Conservation (phyloP, 2,329 filamentous ascomycete genomes). For the Atkinsonella hypoxylon region DNA sequence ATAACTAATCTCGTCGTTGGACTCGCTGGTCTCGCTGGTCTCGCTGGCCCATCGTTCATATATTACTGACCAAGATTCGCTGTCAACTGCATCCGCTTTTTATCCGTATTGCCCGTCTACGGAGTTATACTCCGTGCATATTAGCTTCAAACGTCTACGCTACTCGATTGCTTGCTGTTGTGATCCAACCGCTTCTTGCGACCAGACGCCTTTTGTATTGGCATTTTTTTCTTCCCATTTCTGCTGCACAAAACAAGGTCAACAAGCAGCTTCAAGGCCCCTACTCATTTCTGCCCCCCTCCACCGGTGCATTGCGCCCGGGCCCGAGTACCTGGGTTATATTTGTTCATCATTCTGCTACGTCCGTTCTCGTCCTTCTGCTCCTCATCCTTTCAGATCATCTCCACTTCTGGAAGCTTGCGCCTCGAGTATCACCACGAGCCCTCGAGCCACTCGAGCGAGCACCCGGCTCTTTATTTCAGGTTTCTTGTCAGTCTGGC, state of each 20-base stretch:
- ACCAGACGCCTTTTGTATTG: not conserved
- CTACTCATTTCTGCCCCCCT: constrained; percentile 3
- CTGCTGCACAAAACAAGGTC: not conserved
- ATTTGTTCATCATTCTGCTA: not conserved
- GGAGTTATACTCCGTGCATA: too few species aligned
- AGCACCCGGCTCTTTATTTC: not conserved
- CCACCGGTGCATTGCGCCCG: too few species aligned
- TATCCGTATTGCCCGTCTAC: too few species aligned
- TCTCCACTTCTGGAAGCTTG: not conserved
- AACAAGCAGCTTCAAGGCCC: not conserved
- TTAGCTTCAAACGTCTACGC: too few species aligned
- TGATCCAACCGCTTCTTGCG: too few species aligned
- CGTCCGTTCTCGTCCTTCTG: not conserved
- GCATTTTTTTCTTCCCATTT: not conserved
- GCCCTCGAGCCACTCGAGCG: not conserved
- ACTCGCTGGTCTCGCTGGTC: not conserved
- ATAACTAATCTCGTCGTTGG: not conserved
- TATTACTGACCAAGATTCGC: too few species aligned
- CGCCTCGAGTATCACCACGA: too few species aligned
- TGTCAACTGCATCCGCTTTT: too few species aligned
- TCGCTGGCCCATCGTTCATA: too few species aligned
- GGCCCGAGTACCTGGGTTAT: not conserved
- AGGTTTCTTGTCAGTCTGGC: not conserved
- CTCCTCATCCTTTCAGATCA: not conserved
- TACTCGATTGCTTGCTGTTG: too few species aligned